Percentiles rank a stretch among this genome's conserved stretches.
These are phyloP conservation scores for Dovyalis caffra DNA, from an alignment of 345 rosid species.

Conservation along the genomic window DNA sequence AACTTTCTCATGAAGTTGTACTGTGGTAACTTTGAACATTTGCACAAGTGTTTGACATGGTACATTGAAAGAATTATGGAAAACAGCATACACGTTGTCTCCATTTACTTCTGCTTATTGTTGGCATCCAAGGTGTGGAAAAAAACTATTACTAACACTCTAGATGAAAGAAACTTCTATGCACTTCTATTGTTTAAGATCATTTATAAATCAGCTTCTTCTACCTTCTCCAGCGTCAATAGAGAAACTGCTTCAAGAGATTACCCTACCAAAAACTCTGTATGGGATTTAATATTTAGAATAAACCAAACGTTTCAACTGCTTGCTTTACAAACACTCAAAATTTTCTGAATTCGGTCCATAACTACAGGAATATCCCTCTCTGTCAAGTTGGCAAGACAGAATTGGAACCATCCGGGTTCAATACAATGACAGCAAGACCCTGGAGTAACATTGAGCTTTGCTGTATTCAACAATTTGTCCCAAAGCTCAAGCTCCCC, in stretches of 20 bases:
- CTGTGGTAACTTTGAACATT: neutral
- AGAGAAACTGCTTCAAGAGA: neutral
- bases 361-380: constrained; percentile 61
- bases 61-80: constrained; percentile 17
- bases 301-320: constrained; percentile 41
- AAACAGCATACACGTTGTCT: neutral
- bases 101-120: neutral
- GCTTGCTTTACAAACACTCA: constrained; percentile 59
- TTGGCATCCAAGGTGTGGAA: neutral
- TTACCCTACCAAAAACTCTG: constrained; percentile 16
- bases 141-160: neutral
- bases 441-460: constrained; percentile 78
- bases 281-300: constrained; percentile 15
- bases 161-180: constrained; percentile 6
- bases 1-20: neutral
- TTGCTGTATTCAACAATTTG: constrained; percentile 63
- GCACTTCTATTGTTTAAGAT: constrained; percentile 4
- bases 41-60: constrained; percentile 8
- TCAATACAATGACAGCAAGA: constrained; percentile 90
- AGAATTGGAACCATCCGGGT: constrained; percentile 89
- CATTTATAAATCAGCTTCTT: neutral
- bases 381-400: constrained; percentile 64
- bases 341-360: constrained; percentile 57
- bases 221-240: constrained; percentile 1
- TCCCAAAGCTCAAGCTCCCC: constrained; percentile 96